These are phyloP conservation scores for Volvox reticuliferus DNA, from an alignment of 139 green algal species.

Conservation along the genomic window DNA sequence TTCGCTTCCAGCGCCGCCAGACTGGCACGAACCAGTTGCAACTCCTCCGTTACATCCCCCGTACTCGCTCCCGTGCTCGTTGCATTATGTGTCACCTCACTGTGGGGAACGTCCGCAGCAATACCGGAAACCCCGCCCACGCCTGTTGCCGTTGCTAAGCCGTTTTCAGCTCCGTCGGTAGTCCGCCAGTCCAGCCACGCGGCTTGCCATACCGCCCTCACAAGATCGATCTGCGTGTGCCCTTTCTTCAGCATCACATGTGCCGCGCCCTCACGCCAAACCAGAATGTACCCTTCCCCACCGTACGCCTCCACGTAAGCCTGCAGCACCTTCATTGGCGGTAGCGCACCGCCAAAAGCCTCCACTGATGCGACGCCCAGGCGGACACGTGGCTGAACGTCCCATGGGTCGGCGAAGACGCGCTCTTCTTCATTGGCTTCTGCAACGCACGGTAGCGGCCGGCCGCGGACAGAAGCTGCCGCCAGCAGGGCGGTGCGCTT, in stretches of 20 bases:
- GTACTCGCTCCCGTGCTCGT: background rate
- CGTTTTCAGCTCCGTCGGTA: background rate
- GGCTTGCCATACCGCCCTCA: slow-evolving; percentile 76
- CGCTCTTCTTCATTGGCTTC: slow-evolving; percentile 62
- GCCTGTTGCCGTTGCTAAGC: background rate
- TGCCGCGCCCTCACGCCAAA: slow-evolving; percentile 57
- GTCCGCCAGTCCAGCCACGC: slow-evolving; percentile 71
- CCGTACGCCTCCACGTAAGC: slow-evolving; percentile 58
- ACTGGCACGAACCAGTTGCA: background rate
- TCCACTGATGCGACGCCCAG: slow-evolving; percentile 60
- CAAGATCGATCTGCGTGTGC: slow-evolving; percentile 21
- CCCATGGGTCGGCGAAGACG: slow-evolving; percentile 26
- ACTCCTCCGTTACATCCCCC: background rate
- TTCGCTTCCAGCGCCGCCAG: background rate
- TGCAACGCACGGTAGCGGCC: slow-evolving; percentile 47
- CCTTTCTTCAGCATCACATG: slow-evolving; percentile 72
- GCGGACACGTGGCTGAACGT: slow-evolving; percentile 42
- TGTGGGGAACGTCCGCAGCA: background rate
- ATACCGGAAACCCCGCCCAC: background rate
- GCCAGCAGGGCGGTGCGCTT: slow-evolving; percentile 71
- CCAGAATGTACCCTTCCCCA: slow-evolving; percentile 73
- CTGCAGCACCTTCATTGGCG: slow-evolving; percentile 34
- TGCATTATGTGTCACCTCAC: background rate
- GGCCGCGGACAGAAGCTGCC: slow-evolving; percentile 39
- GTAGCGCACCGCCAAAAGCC: slow-evolving; percentile 40